These are phyloP conservation scores for Eimeria zaria DNA, from an alignment of 169 alveolate species.

Conservation along the genomic window DNA sequence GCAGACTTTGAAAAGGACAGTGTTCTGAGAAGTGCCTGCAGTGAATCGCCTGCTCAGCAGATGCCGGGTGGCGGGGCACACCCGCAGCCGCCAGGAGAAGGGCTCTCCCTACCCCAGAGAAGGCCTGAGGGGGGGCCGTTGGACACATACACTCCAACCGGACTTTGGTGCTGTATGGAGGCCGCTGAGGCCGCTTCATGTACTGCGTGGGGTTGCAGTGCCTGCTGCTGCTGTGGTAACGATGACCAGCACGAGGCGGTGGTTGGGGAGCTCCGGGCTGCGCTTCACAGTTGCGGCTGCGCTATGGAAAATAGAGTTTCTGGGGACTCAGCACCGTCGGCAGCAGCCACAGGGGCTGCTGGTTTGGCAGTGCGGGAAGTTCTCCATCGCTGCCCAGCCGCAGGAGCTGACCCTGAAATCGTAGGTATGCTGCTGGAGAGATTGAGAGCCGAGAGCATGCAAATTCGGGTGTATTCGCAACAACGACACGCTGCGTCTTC, in stretches of 20 bases:
- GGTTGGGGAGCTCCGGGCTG: slow-evolving; percentile 41
- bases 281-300: slow-evolving; percentile 57
- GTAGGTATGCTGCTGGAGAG: slow-evolving; percentile 52
- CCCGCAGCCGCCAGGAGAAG: slow-evolving; percentile 18
- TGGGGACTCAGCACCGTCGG: neutral
- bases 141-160: neutral
- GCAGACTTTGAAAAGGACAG: neutral
- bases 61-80: slow-evolving; percentile 4
- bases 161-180: slow-evolving; percentile 44
- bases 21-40: neutral
- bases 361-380: slow-evolving; percentile 45
- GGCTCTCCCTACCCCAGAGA: neutral
- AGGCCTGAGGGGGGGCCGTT: neutral
- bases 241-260: slow-evolving; percentile 65
- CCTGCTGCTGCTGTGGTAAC: slow-evolving; percentile 56
- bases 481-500: slow-evolving; percentile 75
- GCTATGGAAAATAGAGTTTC: neutral
- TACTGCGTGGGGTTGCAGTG: slow-evolving; percentile 78
- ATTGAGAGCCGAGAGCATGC: slow-evolving; percentile 78
- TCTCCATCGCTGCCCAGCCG: slow-evolving; percentile 59
- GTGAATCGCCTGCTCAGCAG: slow-evolving; percentile 17
- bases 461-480: slow-evolving; percentile 78
- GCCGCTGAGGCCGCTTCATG: slow-evolving; percentile 60
- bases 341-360: slow-evolving; percentile 31
- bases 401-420: slow-evolving; percentile 77